Evolutionary conservation across 805 yeast species (phyloP), one percentile per base, ranked within the genome.

Genomic region (Diddensiella transvaalensis): DNA sequence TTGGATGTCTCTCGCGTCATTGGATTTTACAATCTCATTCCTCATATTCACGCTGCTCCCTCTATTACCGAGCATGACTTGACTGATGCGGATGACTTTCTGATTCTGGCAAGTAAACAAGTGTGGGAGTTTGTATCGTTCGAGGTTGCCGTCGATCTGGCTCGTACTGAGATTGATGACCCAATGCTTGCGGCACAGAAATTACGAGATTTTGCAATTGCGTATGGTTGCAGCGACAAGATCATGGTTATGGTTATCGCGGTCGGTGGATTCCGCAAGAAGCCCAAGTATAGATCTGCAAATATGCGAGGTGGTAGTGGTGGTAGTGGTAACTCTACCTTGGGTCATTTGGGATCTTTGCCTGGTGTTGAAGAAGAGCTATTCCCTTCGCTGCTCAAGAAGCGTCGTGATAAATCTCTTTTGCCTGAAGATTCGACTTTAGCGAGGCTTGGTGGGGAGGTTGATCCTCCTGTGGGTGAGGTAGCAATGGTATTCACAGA

Each of bases 401-500:
- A 62, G 64, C 69, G 79, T 37, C 73, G 80, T 53, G 83, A 76
- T 42, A 64, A 78, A 65, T 60, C 80, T 54, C 66, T 74, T 6
- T 62, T 72, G 17, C 78, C 79, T 2, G 88, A 83, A 44, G 96
- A 90, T 65, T 79, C 95, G 0, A 77, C 83, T 1, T 72, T 90
- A 56, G 80, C 96, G 58, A 79, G 95, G 60, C 71, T 89, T 47
- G 95, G 87, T 3, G 60, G 61, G 6, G 99, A 93, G 61, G 90
- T 93, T 50, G 82, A 85, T 6, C 97, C 99, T 2, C 99, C 99
- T 1, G 82, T 83, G 3, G 98, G 98, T 2, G 89, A 88, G 44
- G 71, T 93, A 43, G 96, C 99, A 0, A 83, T 93, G 79, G 97
- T 91, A 1, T 93, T 93, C 68, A 93, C 99, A 0, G 99, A 93